These are phyloP conservation scores for Phytophthora sp. DNA, from an alignment of 352 stramenopile species.

Conservation along the genomic window DNA sequence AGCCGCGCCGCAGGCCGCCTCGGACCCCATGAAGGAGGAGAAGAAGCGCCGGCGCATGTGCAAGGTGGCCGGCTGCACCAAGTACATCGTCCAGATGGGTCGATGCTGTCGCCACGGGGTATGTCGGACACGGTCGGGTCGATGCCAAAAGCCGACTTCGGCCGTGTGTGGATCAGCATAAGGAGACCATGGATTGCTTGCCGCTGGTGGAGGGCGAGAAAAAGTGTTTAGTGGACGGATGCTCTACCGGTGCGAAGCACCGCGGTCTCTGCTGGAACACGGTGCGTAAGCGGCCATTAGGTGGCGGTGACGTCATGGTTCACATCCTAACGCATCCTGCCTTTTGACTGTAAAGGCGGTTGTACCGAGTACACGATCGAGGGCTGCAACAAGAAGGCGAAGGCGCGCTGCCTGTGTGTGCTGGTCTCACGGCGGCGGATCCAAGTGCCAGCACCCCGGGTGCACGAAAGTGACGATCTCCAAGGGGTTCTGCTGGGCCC, in stretches of 20 bases:
- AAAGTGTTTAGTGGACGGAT: constrained; percentile 47
- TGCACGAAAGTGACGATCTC: constrained; percentile 11
- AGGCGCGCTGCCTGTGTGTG: constrained; percentile 56
- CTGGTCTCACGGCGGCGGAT: constrained; percentile 50
- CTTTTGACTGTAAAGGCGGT: neutral
- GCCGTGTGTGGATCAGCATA: too few species aligned
- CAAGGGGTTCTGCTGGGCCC: constrained; percentile 48
- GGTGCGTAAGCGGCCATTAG: neutral
- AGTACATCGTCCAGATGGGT: constrained; percentile 49
- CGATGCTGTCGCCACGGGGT: constrained; percentile 49
- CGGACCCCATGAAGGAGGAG: constrained; percentile 8
- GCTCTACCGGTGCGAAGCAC: constrained; percentile 9
- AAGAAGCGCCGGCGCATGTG: constrained; percentile 39
- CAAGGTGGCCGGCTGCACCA: constrained; percentile 36
- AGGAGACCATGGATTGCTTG: too few species aligned
- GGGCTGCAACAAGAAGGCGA: constrained; percentile 11
- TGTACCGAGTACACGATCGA: constrained; percentile 4
- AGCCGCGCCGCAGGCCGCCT: too few species aligned
- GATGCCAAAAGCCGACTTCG: too few species aligned
- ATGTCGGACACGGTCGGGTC: neutral
- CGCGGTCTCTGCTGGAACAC: neutral
- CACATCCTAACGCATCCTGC: neutral
- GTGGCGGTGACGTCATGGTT: too few species aligned
- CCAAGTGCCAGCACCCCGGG: neutral
- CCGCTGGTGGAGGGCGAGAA: constrained; percentile 53